Conservation (phyloP, 179 eudicot species). For the Spergularia azorica region DNA sequence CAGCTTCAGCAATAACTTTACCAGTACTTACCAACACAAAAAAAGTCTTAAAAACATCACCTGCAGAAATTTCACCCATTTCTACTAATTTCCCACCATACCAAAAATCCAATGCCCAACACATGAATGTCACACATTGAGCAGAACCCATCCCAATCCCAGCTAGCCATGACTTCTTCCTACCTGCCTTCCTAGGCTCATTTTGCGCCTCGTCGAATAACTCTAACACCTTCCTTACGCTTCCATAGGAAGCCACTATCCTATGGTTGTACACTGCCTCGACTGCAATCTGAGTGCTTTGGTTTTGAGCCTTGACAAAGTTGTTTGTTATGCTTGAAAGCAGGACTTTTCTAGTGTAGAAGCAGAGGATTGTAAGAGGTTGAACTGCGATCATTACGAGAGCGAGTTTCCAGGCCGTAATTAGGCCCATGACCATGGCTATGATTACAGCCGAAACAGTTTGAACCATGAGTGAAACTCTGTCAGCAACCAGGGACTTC, state of each 20-base stretch:
- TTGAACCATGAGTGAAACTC: constrained; percentile 43
- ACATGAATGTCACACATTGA: constrained; percentile 49
- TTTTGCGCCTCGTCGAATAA: constrained; percentile 44
- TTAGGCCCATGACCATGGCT: constrained; percentile 43
- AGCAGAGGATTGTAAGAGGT: constrained; percentile 47
- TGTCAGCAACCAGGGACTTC: constrained; percentile 43
- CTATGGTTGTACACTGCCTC: constrained; percentile 52
- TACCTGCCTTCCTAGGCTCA: constrained; percentile 41
- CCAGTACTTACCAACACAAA: constrained; percentile 53
- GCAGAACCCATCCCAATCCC: constrained; percentile 47
- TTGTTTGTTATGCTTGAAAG: constrained; percentile 38
- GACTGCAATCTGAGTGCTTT: constrained; percentile 46
- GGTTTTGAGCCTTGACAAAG: constrained; percentile 38
- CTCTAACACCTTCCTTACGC: constrained; percentile 37
- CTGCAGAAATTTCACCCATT: constrained; percentile 39
- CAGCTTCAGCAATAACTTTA: constrained; percentile 50
- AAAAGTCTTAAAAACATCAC: constrained; percentile 52
- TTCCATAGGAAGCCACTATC: constrained; percentile 43
- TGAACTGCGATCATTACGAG: constrained; percentile 48
- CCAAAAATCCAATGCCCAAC: constrained; percentile 59
- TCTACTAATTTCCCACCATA: constrained; percentile 45
- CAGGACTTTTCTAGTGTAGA: constrained; percentile 44
- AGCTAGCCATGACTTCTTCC: constrained; percentile 42
- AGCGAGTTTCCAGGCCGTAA: constrained; percentile 49
- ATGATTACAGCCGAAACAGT: constrained; percentile 38